Base-by-base conservation (phyloP, 257 asterid species). In the Striga asiatica region DNA sequence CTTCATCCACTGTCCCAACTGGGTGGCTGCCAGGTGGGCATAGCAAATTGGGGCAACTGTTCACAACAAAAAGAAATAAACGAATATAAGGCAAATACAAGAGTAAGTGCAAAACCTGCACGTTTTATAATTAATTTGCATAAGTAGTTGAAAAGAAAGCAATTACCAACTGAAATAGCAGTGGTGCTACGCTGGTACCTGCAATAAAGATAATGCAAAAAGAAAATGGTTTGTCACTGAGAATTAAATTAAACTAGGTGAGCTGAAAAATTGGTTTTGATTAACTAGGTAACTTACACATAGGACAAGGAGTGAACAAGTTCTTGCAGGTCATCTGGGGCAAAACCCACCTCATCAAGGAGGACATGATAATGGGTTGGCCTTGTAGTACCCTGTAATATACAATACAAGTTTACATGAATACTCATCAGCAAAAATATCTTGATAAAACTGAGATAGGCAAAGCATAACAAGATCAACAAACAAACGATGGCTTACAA, bases 111-210 rank as follows among this genome's bases (percentile, higher is more conserved):
- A n/a, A n/a, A n/a, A n/a, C n/a, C n/a, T n/a, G n/a, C n/a, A n/a
- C n/a, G n/a, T n/a, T n/a, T n/a, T n/a, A n/a, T n/a, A n/a, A n/a
- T n/a, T n/a, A n/a, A n/a, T n/a, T n/a, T n/a, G n/a, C n/a, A n/a
- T n/a, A n/a, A n/a, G n/a, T n/a, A n/a, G n/a, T n/a, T n/a, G n/a
- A n/a, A n/a, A n/a, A n/a, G n/a, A n/a, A n/a, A n/a, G n/a, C n/a
- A n/a, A n/a, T 75, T 78, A 83, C 93, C 93, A 2, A 85, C 71
- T 18, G 95, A 85, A 1, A 85, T 85, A 18, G 95, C 95, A n/a
- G 95, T 85, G 10, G 88, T 85, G 66, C 95, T 81, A 9, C 89
- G 72, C 62, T 85, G 95, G 59, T 85, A 85, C 69, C 95, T 85
- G 85, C 55, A 67, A 41, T 1, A 12, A 23, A 35, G 7, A 43